A percentile compares a stretch with the other conserved stretches of the same genome.
These are phyloP conservation scores for Gnetum montanum DNA, from an alignment of 75 land plant species.

Conservation along the genomic window DNA sequence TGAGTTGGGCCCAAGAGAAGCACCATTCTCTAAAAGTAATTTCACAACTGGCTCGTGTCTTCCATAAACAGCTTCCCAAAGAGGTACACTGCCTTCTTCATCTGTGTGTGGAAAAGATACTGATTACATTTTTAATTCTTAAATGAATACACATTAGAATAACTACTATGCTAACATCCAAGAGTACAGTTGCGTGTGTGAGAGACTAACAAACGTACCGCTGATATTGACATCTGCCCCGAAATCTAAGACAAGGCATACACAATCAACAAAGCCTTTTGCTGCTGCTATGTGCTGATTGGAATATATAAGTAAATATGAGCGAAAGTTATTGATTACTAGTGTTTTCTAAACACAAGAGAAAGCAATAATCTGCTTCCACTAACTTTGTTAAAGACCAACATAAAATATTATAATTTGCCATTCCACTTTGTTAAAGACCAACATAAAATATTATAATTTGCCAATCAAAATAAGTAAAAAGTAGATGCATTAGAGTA, in stretches of 20 bases:
- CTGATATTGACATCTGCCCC: slow-evolving; percentile 62
- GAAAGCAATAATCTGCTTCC: no score
- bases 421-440: no score
- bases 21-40: slow-evolving; percentile 54
- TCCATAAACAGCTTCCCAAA: slow-evolving; percentile 66
- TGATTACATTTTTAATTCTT: background rate
- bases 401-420: no score
- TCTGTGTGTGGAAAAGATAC: slow-evolving; percentile 25
- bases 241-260: slow-evolving; percentile 40
- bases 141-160: no score
- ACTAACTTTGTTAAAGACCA: no score
- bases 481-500: no score
- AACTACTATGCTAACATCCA: background rate
- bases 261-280: slow-evolving; percentile 65
- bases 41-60: slow-evolving; percentile 26
- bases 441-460: no score
- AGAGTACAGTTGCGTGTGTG: background rate
- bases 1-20: slow-evolving; percentile 29
- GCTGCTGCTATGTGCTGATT: slow-evolving; percentile 74
- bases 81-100: slow-evolving; percentile 65
- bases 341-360: no score
- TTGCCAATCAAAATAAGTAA: no score
- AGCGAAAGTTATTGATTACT: background rate
- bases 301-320: no score
- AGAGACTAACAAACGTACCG: slow-evolving; percentile 28